Base-by-base conservation (phyloP, 2,329 filamentous ascomycete genomes). In the Venturia oleaginea region DNA sequence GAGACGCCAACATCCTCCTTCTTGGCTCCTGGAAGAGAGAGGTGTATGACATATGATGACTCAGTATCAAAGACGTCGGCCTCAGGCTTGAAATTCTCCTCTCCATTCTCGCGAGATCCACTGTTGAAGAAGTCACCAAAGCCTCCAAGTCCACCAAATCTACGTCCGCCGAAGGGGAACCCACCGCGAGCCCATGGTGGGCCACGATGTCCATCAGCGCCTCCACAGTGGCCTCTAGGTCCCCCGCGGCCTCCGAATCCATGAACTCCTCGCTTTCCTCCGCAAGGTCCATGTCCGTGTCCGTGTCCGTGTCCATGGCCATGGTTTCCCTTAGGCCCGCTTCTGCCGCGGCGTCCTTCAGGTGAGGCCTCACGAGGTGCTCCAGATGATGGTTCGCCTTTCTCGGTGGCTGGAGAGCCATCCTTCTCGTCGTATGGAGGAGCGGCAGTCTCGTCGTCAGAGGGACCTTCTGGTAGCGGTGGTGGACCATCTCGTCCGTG, bases 1-100 rank as follows among this genome's bases (percentile, higher is more conserved):
- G 87, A 86, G 57, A 94, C 84, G 65, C 83, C 87, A 6, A 94
- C 79, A 70, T 94, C 89, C 70, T 90, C 83, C 76, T 92, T 92
- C 76, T 87, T 87, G 1, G 87, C 90, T 32, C 91, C 91, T 0
- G 91, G 89, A 0, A 95, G 81, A 0, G 89, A 87, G 59, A 85
- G 72, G 74, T 94, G 90, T 10, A 94, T 77, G 54, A 91, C 78
- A 72, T 86, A 76, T 17, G 84, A 76, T 38, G 78, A 76, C 7
- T 84, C 76, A 5, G 86, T 88, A 72, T 88, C 84, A 79, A 93
- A 94, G 68, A 92, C 77, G 72, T 95, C 91, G 64, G 87, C 79
- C n/a, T 87, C 85, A 0, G 88, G 88, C 5, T 75, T 74, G 74
- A 90, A 88, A 10, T 37, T 61, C 32, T 54, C 38, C 13, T 61